phyloP scores from a whole-genome alignment of 2,329 filamentous ascomycete genomes.

The Helotiales sp. region DNA sequence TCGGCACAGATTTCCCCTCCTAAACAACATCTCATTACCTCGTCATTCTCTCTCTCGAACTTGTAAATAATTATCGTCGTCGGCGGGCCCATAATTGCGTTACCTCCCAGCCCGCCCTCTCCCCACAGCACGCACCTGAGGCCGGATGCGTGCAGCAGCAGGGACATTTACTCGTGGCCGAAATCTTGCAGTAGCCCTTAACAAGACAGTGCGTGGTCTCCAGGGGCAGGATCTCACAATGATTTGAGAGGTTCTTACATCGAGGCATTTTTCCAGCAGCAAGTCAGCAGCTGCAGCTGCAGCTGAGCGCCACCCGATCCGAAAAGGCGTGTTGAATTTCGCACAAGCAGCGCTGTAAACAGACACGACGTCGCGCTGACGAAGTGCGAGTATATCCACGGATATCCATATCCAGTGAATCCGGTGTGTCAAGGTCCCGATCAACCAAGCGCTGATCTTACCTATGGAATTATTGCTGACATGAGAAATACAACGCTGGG shows the following conservation, averaged over 20 bases:
- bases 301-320: not conserved
- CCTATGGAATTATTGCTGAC: conserved; percentile 1
- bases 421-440: not conserved
- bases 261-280: not conserved
- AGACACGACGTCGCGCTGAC: not conserved
- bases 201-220: not conserved
- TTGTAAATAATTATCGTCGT: not conserved
- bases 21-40: not conserved
- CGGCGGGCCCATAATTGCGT: not conserved
- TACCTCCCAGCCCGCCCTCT: not conserved
- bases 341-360: not conserved
- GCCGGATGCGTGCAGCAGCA: not conserved
- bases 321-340: not conserved
- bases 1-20: not conserved
- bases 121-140: not conserved
- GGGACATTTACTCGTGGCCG: not conserved
- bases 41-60: not conserved
- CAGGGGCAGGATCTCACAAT: not conserved
- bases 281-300: not conserved
- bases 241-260: conserved; percentile 5
- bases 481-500: not conserved
- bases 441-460: conserved; percentile 1
- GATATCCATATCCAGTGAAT: not conserved
- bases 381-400: not conserved
- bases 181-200: not conserved